Percentiles rank a stretch among this genome's conserved stretches.
Evolutionary conservation across 139 green algal species (phyloP).

Genomic region (Coelastrella sp.): DNA sequence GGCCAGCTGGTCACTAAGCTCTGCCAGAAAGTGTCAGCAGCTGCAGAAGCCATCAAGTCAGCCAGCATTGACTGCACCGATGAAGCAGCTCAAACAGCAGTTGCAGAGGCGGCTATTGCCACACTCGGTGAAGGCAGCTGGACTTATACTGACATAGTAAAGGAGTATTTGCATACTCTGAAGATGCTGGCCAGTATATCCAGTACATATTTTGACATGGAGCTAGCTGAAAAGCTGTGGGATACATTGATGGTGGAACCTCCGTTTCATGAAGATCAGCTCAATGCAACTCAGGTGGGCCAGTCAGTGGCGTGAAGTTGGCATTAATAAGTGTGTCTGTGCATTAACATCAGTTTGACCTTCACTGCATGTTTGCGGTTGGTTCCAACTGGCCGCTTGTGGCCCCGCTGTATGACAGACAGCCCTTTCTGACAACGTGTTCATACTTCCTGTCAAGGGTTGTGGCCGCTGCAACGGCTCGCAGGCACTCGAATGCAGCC

Average conservation of each 20-base stretch:
- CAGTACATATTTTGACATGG: background rate
- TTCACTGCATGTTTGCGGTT: too few relatives aligned
- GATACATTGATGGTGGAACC: conserved; percentile 53
- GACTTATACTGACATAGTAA: conserved; percentile 54
- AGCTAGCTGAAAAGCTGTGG: conserved; percentile 61
- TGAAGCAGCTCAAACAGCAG: background rate
- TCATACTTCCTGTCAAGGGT: too few relatives aligned
- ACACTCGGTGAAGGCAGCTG: conserved; percentile 53
- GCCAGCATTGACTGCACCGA: background rate
- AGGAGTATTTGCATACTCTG: conserved; percentile 55
- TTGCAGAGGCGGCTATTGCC: background rate
- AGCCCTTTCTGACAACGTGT: too few relatives aligned
- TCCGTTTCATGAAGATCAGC: conserved; percentile 23
- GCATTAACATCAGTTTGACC: too few relatives aligned
- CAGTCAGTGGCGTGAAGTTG: too few relatives aligned
- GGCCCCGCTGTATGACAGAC: background rate
- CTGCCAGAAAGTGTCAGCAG: background rate
- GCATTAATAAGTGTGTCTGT: too few relatives aligned
- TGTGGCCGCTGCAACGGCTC: too few relatives aligned
- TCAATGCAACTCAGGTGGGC: conserved; percentile 2
- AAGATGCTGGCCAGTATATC: background rate
- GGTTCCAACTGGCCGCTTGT: background rate
- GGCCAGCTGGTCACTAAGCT: too few relatives aligned
- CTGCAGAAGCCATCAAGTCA: background rate
- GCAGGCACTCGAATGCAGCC: too few relatives aligned